Evolutionary conservation across 2,329 filamentous ascomycete genomes (phyloP).

Genomic region (Cladophialophora immunda): DNA sequence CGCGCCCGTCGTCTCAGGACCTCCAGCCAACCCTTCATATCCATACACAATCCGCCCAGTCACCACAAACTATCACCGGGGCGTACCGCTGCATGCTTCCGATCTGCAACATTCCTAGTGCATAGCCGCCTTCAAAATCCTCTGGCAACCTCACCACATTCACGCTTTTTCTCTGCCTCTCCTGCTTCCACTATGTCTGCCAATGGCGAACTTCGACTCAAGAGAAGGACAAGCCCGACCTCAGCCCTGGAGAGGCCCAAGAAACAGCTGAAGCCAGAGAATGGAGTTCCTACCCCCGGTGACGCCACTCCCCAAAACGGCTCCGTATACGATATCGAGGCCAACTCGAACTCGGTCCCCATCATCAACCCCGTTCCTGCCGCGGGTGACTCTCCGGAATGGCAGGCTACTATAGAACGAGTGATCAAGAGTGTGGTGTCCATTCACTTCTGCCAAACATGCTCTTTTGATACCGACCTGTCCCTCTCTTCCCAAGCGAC

Average conservation of each 20-base stretch:
- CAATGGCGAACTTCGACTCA: constrained; percentile 58
- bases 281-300: constrained; percentile 48
- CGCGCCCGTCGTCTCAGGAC: constrained; percentile 5
- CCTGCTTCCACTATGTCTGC: constrained; percentile 54
- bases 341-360: constrained; percentile 57
- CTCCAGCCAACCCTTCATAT: constrained; percentile 5
- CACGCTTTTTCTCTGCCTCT: constrained; percentile 9
- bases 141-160: background rate
- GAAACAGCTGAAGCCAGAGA: constrained; percentile 64
- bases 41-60: background rate
- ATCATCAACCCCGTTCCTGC: constrained; percentile 58
- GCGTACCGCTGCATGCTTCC: constrained; percentile 18
- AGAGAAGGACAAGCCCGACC: constrained; percentile 65
- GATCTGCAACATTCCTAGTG: constrained; percentile 10
- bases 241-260: constrained; percentile 60
- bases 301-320: constrained; percentile 55
- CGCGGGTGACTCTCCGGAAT: constrained; percentile 76
- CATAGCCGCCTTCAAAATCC: background rate
- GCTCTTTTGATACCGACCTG: constrained; percentile 95
- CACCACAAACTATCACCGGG: background rate
- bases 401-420: constrained; percentile 93
- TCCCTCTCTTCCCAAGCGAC: constrained; percentile 95
- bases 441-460: constrained; percentile 98
- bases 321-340: constrained; percentile 55
- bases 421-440: constrained; percentile 96